phyloP scores from a whole-genome alignment of 345 rosid genomes.

The Anacardium occidentale region DNA sequence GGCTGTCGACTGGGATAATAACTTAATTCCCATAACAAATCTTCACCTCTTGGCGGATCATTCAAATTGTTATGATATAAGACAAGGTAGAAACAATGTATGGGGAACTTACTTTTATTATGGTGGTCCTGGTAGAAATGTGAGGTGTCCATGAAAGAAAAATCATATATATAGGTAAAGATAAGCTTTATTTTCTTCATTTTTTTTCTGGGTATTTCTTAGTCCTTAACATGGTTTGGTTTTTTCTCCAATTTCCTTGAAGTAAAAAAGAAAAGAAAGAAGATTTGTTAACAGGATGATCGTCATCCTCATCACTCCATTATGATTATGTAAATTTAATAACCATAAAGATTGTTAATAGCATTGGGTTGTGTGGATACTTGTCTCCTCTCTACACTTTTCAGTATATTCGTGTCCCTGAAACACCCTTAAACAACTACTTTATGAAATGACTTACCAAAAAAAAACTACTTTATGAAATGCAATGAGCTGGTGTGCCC shows the following conservation, averaged over 20 bases:
- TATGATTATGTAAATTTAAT: conserved; percentile 39
- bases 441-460: not conserved
- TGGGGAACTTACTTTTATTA: conserved; percentile 99
- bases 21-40: conserved; percentile 66
- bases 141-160: conserved; percentile 62
- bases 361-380: conserved; percentile 19
- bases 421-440: conserved; percentile 14
- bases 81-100: conserved; percentile 71
- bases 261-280: no score
- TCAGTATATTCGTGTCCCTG: not conserved
- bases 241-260: conserved; percentile 18
- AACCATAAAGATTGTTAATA: conserved; percentile 36
- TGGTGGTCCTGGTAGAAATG: conserved; percentile 96
- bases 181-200: conserved; percentile 1
- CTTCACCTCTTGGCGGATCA: conserved; percentile 78
- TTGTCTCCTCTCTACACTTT: conserved; percentile 3
- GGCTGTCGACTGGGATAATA: conserved; percentile 94
- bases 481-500: not conserved
- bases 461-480: not conserved
- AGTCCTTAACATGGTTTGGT: conserved; percentile 21
- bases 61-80: conserved; percentile 84
- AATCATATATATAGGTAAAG: not conserved
- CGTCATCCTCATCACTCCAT: conserved; percentile 16
- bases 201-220: conserved; percentile 14
- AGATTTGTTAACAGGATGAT: conserved; percentile 19